Percentiles rank a stretch among this genome's conserved stretches.
Evolutionary conservation across 2,329 filamentous ascomycete species (phyloP).

Genomic region (Metarhizium humberi): DNA sequence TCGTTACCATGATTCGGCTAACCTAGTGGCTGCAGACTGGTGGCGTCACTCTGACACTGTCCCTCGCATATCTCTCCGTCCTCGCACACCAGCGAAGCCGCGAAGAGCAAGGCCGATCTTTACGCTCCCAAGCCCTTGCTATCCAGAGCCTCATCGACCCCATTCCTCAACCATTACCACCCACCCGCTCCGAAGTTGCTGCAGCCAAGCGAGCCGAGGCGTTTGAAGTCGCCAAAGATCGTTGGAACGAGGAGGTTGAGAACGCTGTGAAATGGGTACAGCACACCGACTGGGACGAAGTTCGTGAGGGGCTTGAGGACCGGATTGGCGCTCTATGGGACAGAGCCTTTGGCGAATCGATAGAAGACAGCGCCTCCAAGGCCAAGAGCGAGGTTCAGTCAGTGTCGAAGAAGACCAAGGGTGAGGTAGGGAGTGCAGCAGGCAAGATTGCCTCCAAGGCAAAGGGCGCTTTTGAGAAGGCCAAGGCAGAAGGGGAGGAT

Average conservation of each 20-base stretch:
- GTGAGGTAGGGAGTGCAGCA: slow-evolving; percentile 12
- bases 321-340: slow-evolving; percentile 35
- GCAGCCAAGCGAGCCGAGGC: slow-evolving; percentile 44
- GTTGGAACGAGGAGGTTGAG: slow-evolving; percentile 69
- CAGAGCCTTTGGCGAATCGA: slow-evolving; percentile 24
- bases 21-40: slow-evolving; percentile 45
- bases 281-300: slow-evolving; percentile 53
- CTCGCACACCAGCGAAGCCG: slow-evolving; percentile 62
- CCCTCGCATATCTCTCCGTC: slow-evolving; percentile 61
- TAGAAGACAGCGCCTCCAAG: slow-evolving; percentile 16
- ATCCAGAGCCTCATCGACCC: slow-evolving; percentile 44
- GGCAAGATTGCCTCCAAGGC: slow-evolving; percentile 23
- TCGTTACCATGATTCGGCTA: neutral
- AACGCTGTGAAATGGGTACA: slow-evolving; percentile 57
- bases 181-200: slow-evolving; percentile 40
- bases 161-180: slow-evolving; percentile 35
- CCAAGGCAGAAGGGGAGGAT: slow-evolving; percentile 18
- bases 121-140: slow-evolving; percentile 47
- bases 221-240: slow-evolving; percentile 61
- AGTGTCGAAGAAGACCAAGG: slow-evolving; percentile 23
- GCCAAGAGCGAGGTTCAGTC: slow-evolving; percentile 20
- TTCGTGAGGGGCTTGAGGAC: slow-evolving; percentile 49
- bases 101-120: slow-evolving; percentile 43
- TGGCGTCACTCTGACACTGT: slow-evolving; percentile 66
- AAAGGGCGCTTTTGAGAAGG: slow-evolving; percentile 23